Base-by-base conservation (phyloP, 2,329 filamentous ascomycete species). In the Dothideomycetidae sp. region DNA sequence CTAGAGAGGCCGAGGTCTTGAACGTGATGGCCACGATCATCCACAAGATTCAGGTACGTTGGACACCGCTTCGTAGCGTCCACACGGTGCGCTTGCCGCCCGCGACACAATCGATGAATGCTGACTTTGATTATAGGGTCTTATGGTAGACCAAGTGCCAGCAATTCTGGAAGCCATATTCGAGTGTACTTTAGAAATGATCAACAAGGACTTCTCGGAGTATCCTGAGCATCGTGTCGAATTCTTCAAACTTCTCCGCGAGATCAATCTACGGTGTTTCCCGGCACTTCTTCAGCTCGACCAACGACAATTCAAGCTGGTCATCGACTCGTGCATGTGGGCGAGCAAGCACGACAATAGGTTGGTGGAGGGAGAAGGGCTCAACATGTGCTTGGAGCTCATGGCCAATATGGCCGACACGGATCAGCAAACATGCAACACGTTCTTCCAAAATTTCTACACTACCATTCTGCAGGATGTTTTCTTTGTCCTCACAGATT, bases 321-420 rank as follows among this genome's bases (percentile, higher is more conserved):
- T 98, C 51, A 96, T 98, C 48, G 90, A 98, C 59, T 93, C 88
- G 23, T 98, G 92, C 68, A 85, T 96, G 71, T 98, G 90, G 92
- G 90, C 92, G n/a, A 94, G 88, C 67, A 98, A 98, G 68, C 90
- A 98, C 61, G 90, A 98, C 64, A 98, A 98, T 63, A 81, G 90
- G 43, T 85, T 94, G 55, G 90, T 98, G 18, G 90, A 98, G 61
- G 84, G 82, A 48, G 92, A 90, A 28, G 90, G 90, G 43, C 74
- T 98, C 43, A 90, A 86, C 61, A 98, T 98, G 90, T 96, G 88
- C 59, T 75, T 93, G 48, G 90, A 98, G 63, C 70, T 98, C 46
- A 86, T 98, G 56, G 88, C 81, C 61, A 98, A 98, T 62, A 93
- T 98, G 66, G 84, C 88, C 5, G 88, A 94, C 51, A 81, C 85